Evolutionary conservation across 2,329 filamentous ascomycete species (phyloP), one percentile per base, ranked within the genome.

Genomic region (Trichoderma polysporum): DNA sequence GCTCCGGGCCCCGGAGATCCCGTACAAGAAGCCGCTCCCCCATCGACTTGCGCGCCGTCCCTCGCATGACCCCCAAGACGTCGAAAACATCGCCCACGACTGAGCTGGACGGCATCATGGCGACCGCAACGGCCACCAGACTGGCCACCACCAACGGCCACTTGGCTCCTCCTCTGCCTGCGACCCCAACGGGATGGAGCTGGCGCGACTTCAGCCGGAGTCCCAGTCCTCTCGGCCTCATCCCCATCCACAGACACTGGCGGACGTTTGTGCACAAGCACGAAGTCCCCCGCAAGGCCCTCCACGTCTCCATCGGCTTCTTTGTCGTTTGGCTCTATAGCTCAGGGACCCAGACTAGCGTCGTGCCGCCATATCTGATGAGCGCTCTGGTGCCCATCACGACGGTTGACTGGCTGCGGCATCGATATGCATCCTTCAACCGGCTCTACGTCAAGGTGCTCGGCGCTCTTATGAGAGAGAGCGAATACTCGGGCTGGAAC

Each of bases 301-400:
- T 99, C 41, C 95, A 99, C 77, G 92, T 98, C 66, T 97, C 94
- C 56, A 99, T 99, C 76, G 95, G 95, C 64, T 98, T 98, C 81
- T 85, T 98, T 68, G 93, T 94, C 22, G 86, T 97, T 53, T 91
- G 90, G 82, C 86, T 98, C 41, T 99, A 98, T 79, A 84, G 88
- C 58, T 88, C 86, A 29, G 94, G 93, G 66, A 86, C 90, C 5
- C 93, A 97, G 77, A 88, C 92, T 0, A 83, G 82, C 22, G 81
- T 90, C 19, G 94, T 99, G 59, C 90, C 94, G 50, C 94, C 95
- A 0, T 93, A 91, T 75, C 86, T 99, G 50, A 89, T 98, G 78
- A 85, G 85, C 8, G 88, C 89, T 2, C 83, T 99, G 49, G 83
- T 98, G 47, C 95, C 95, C 37, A 95, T 98, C 75, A 90, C 92